These are phyloP conservation scores for Fusarium nygamai DNA, from an alignment of 2,329 filamentous ascomycete species.

Conservation along the genomic window DNA sequence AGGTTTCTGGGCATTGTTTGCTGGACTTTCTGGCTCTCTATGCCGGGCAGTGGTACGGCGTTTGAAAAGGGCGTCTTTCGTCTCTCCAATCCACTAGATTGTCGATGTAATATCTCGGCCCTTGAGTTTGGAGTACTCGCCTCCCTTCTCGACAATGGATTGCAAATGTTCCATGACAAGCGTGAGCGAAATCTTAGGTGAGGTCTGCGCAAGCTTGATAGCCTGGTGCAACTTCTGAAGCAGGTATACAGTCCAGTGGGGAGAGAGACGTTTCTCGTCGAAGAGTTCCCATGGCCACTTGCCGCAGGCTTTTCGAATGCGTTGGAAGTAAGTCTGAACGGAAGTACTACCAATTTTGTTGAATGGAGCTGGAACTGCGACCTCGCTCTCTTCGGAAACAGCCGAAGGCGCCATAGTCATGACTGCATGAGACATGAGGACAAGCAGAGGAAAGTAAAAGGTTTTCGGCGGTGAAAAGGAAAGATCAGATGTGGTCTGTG, in stretches of 20 bases:
- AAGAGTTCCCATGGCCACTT: not conserved
- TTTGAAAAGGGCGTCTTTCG: not conserved
- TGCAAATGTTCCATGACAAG: not conserved
- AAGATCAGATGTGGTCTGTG: rapidly evolving
- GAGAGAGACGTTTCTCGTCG: not conserved
- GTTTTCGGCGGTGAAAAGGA: not conserved
- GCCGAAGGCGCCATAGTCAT: not conserved
- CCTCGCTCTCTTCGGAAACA: not conserved
- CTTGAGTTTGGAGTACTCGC: not conserved
- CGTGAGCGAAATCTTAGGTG: not conserved
- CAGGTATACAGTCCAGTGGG: not conserved
- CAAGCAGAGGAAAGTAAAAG: not conserved
- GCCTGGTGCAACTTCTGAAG: not conserved
- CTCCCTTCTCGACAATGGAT: not conserved
- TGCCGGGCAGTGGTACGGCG: not conserved
- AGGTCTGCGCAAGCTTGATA: not conserved
- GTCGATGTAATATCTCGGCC: not conserved
- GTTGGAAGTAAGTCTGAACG: not conserved
- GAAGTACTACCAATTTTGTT: not conserved
- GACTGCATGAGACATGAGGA: not conserved
- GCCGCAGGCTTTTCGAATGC: not conserved
- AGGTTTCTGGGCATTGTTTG: not conserved
- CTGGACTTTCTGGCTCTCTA: not conserved
- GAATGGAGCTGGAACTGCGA: not conserved
- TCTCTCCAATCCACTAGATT: not conserved